A percentile compares a stretch with the other conserved stretches of the same genome.
Conservation (phyloP, 805 yeast species). For the Cyberlindnera sargentensis region DNA sequence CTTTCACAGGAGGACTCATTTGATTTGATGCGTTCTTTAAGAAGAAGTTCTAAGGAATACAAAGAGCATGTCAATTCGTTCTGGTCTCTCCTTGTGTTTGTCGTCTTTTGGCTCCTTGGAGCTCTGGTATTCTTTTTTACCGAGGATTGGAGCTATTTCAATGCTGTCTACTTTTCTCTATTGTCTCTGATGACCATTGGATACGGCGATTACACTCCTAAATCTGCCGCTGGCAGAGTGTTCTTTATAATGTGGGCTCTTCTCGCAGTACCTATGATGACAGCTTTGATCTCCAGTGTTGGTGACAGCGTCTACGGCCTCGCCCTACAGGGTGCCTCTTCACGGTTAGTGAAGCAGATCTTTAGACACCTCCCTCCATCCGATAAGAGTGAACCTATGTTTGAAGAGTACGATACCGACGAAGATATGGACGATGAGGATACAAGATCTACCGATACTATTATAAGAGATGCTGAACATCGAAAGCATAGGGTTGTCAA, state of each 20-base stretch:
- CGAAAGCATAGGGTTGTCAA: constrained; percentile 1
- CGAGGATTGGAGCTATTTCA: constrained; percentile 70
- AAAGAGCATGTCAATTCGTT: constrained; percentile 31
- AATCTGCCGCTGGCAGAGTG: constrained; percentile 55
- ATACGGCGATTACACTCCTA: constrained; percentile 71
- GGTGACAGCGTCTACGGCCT: constrained; percentile 50
- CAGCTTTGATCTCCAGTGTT: constrained; percentile 63
- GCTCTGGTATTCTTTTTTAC: constrained; percentile 51
- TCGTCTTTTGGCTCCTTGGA: constrained; percentile 66
- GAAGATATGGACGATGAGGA: constrained; percentile 11
- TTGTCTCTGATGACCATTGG: constrained; percentile 77
- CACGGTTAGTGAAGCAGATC: constrained; percentile 1
- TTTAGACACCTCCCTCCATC: constrained; percentile 2
- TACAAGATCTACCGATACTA: constrained; percentile 10
- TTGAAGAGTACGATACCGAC: background rate
- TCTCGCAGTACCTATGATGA: constrained; percentile 82
- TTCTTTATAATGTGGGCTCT: constrained; percentile 78
- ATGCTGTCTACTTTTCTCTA: constrained; percentile 69
- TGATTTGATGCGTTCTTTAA: constrained; percentile 45
- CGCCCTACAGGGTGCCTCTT: constrained; percentile 17
- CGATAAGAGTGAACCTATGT: background rate
- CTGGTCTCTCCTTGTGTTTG: constrained; percentile 37
- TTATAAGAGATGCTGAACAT: constrained; percentile 7
- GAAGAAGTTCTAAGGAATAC: constrained; percentile 31
- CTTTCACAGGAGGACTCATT: constrained; percentile 44